Percentiles rank a stretch among this genome's conserved stretches.
Evolutionary conservation across 768 basidiomycete species (phyloP).

Genomic region (Amanita phalloides): DNA sequence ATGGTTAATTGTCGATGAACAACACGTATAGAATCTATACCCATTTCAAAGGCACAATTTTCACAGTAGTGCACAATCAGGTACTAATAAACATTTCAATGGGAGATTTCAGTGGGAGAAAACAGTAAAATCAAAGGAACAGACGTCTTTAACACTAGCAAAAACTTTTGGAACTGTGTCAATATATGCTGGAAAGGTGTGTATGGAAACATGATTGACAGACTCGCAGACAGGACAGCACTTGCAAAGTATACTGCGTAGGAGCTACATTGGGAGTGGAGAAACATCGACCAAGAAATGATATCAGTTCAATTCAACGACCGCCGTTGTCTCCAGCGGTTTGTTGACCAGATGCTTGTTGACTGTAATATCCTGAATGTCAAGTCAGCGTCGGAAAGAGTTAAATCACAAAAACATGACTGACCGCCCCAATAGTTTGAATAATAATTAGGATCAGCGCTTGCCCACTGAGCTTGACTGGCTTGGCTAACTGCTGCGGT

Average conservation of each 20-base stretch:
- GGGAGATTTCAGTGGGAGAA: conserved; percentile 3
- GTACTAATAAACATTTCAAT: conserved; percentile 11
- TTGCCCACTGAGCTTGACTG: conserved; percentile 69
- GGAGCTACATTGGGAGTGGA: conserved; percentile 4
- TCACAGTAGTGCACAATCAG: not conserved
- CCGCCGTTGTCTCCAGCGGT: conserved; percentile 48
- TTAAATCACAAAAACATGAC: conserved; percentile 14
- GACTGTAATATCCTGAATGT: conserved; percentile 65
- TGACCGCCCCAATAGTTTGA: conserved; percentile 79
- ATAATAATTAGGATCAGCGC: conserved; percentile 68
- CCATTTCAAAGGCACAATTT: conserved; percentile 4
- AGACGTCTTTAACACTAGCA: not conserved
- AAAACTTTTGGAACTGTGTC: not conserved
- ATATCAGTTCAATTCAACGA: conserved; percentile 21
- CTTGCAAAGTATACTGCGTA: conserved; percentile 1
- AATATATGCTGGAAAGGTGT: conserved; percentile 1
- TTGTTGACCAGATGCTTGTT: conserved; percentile 56
- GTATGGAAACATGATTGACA: not conserved
- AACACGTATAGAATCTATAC: conserved; percentile 21
- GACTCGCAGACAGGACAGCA: not conserved
- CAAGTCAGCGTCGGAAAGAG: conserved; percentile 9
- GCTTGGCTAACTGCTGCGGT: conserved; percentile 43
- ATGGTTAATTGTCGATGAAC: conserved; percentile 65
- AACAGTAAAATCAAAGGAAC: conserved; percentile 1
- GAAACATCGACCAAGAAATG: conserved; percentile 11